Conservation (phyloP, 1,139 yeast genomes). For the Geotrichum candidum region DNA sequence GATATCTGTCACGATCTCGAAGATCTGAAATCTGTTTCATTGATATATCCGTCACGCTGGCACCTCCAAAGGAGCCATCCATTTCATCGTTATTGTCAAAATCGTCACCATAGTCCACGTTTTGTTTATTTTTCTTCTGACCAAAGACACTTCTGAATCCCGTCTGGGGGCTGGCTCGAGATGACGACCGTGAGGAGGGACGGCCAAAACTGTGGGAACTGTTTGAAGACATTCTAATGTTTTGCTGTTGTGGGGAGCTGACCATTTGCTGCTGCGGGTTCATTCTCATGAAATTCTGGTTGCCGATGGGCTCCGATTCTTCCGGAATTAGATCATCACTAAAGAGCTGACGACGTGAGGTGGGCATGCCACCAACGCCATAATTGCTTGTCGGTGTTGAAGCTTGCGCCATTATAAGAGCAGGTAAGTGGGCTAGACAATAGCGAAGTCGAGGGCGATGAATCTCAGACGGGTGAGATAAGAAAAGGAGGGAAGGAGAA, state of each 20-base stretch:
- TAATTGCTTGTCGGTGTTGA: not conserved
- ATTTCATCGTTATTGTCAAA: not conserved
- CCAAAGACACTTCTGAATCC: not conserved
- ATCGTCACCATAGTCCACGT: slow-evolving; percentile 1
- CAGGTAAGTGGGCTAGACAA: not conserved
- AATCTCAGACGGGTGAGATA: not conserved
- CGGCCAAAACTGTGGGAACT: not conserved
- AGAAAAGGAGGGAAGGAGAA: not conserved
- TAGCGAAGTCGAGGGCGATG: not conserved
- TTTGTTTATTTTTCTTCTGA: not conserved
- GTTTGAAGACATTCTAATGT: not conserved
- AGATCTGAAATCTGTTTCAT: slow-evolving; percentile 5
- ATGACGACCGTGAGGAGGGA: slow-evolving; percentile 1
- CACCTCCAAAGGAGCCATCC: not conserved
- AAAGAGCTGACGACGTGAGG: slow-evolving; percentile 25
- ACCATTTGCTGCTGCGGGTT: not conserved
- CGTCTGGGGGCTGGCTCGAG: not conserved
- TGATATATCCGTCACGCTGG: not conserved
- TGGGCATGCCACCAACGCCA: slow-evolving; percentile 28
- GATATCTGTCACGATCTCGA: slow-evolving; percentile 35
- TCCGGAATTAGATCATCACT: slow-evolving; percentile 24
- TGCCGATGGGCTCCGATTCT: not conserved
- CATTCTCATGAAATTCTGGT: not conserved
- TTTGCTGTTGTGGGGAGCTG: not conserved
- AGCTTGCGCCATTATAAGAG: not conserved